Evolutionary conservation across 257 asterid genomes (phyloP).

Genomic region (Ophiorrhiza pumila): DNA sequence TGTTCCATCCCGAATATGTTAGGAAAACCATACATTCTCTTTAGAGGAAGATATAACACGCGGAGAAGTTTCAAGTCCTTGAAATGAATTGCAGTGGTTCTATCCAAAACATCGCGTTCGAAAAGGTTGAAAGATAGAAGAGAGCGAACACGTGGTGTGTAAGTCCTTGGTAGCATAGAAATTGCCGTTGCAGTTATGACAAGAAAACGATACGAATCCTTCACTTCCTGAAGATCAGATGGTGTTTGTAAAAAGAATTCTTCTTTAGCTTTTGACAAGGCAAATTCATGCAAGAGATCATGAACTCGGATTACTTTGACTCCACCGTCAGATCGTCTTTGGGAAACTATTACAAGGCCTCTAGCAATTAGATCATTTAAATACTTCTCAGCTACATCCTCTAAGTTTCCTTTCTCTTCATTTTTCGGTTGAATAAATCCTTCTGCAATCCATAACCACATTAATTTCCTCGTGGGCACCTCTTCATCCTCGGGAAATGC

Average conservation of each 20-base stretch:
- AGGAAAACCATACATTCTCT: neutral
- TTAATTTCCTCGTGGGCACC: neutral
- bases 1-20: slow-evolving; percentile 8
- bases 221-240: neutral
- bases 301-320: neutral
- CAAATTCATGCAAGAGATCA: slow-evolving; percentile 14
- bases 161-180: too few relatives aligned
- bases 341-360: too few relatives aligned
- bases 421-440: slow-evolving; percentile 12
- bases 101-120: neutral
- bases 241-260: neutral
- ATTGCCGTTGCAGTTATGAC: neutral
- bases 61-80: slow-evolving; percentile 19
- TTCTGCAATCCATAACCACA: slow-evolving; percentile 12
- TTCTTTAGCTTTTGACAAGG: slow-evolving; percentile 9
- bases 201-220: neutral
- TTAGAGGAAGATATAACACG: slow-evolving; percentile 5
- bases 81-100: neutral
- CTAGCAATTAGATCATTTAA: slow-evolving; percentile 17
- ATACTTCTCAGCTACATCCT: slow-evolving; percentile 7
- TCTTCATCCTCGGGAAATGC: too few relatives aligned
- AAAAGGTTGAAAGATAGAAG: neutral
- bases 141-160: slow-evolving; percentile 3
- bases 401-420: neutral
- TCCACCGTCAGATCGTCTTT: too few relatives aligned